phyloP scores from a whole-genome alignment of 306 rosid genomes.

The Lablab purpureus region DNA sequence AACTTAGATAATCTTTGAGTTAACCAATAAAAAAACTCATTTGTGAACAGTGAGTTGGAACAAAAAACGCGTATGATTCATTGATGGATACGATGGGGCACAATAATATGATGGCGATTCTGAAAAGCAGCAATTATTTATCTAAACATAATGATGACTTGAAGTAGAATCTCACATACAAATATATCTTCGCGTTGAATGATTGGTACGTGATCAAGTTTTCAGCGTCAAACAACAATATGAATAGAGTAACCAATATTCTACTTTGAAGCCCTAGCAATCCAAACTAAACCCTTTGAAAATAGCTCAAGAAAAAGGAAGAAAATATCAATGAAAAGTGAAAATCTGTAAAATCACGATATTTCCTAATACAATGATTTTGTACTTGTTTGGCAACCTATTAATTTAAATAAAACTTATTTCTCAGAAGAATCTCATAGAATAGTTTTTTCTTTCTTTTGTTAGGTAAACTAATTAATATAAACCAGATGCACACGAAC shows the following conservation, averaged over 20 bases:
- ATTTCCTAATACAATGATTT: not conserved
- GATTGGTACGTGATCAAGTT: constrained; percentile 14
- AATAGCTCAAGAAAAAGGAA: not conserved
- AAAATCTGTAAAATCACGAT: not conserved
- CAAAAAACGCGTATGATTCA: not conserved
- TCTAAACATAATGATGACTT: constrained; percentile 19
- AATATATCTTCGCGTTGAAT: constrained; percentile 1
- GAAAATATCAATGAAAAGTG: not conserved
- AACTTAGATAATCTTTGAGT: not conserved
- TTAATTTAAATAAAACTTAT: not conserved
- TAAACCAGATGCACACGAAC: not conserved
- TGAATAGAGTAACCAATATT: not conserved
- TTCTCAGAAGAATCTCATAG: too few relatives aligned
- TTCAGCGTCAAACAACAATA: constrained; percentile 4
- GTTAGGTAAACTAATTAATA: not conserved
- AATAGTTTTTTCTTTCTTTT: not conserved
- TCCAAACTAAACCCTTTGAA: not conserved
- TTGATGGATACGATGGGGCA: constrained; percentile 5
- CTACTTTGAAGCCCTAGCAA: not conserved
- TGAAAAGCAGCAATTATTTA: constrained; percentile 23
- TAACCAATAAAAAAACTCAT: not conserved
- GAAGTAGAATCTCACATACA: constrained; percentile 11
- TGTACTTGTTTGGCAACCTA: not conserved
- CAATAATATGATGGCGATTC: constrained; percentile 23
- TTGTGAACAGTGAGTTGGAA: not conserved